These are phyloP conservation scores for Adansonia rubrostipa DNA, from an alignment of 441 rosid species.

Conservation along the genomic window DNA sequence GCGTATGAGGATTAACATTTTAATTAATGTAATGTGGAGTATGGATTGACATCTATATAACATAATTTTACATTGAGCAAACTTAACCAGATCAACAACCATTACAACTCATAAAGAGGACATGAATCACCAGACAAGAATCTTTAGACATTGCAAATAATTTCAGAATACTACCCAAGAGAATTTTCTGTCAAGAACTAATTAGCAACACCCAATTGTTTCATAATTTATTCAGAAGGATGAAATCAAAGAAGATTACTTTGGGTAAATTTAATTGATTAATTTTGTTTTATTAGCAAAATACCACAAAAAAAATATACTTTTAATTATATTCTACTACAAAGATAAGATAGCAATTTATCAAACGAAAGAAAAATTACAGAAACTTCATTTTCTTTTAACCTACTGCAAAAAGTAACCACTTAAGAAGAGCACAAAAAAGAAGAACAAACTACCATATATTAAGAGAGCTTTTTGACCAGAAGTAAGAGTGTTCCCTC, in stretches of 20 bases:
- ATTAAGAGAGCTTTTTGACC: constrained; percentile 83
- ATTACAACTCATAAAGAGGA: too few relatives aligned
- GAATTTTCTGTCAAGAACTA: too few relatives aligned
- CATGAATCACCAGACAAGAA: too few relatives aligned
- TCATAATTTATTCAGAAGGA: not conserved
- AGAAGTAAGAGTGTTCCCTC: constrained; percentile 86
- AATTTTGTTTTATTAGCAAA: not conserved
- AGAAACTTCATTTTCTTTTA: not conserved
- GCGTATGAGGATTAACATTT: too few relatives aligned
- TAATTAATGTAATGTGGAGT: too few relatives aligned
- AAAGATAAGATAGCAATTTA: not conserved
- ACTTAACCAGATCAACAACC: too few relatives aligned
- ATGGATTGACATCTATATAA: too few relatives aligned
- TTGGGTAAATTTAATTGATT: not conserved
- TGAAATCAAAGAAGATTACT: not conserved
- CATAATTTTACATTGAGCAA: too few relatives aligned
- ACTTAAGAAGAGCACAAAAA: constrained; percentile 68
- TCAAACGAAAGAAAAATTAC: not conserved
- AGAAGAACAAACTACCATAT: constrained; percentile 69
- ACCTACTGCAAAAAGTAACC: constrained; percentile 78
- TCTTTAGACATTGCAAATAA: too few relatives aligned
- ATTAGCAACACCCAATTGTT: too few relatives aligned
- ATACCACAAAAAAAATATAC: not conserved
- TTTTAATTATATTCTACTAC: not conserved
- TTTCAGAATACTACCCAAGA: too few relatives aligned